Percentiles rank a stretch among this genome's conserved stretches.
Evolutionary conservation across 371 early-diverging fungal species (phyloP).

Genomic region (Apophysomyces elegans): DNA sequence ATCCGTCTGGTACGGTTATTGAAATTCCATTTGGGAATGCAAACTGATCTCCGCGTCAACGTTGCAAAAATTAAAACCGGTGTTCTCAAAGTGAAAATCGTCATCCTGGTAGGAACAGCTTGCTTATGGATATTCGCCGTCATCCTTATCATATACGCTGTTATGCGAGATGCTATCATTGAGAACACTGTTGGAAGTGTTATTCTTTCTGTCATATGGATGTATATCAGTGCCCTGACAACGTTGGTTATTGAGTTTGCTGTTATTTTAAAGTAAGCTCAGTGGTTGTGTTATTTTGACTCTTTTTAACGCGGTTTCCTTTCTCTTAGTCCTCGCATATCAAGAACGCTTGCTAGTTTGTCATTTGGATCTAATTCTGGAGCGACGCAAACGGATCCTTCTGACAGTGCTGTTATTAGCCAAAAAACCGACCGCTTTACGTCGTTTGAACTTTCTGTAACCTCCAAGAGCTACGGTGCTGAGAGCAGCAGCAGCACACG

Average conservation of each 20-base stretch:
- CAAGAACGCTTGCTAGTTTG: slow-evolving; percentile 17
- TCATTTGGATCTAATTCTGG: slow-evolving; percentile 4
- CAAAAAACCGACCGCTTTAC: not conserved
- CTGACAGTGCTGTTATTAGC: not conserved
- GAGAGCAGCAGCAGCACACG: not conserved
- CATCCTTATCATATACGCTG: slow-evolving; percentile 30
- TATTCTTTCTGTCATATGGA: slow-evolving; percentile 31
- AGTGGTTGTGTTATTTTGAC: not conserved
- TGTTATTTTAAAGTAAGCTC: slow-evolving; percentile 36
- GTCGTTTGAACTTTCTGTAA: not conserved
- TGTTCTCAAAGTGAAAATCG: slow-evolving; percentile 30
- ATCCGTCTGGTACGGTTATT: slow-evolving; percentile 24
- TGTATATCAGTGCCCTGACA: slow-evolving; percentile 34
- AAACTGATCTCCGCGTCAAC: slow-evolving; percentile 26
- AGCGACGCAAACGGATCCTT: slow-evolving; percentile 15
- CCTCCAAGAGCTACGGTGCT: not conserved
- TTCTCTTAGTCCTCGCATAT: slow-evolving; percentile 23
- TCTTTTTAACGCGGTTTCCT: not conserved
- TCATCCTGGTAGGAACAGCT: slow-evolving; percentile 20
- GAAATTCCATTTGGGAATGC: slow-evolving; percentile 20
- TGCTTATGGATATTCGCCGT: slow-evolving; percentile 35
- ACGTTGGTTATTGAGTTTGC: slow-evolving; percentile 34
- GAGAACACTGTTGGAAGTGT: slow-evolving; percentile 22
- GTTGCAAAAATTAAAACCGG: slow-evolving; percentile 35
- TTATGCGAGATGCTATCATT: slow-evolving; percentile 25